phyloP scores from a whole-genome alignment of 2,329 filamentous ascomycete species.

The Chlorencoelia australis region DNA sequence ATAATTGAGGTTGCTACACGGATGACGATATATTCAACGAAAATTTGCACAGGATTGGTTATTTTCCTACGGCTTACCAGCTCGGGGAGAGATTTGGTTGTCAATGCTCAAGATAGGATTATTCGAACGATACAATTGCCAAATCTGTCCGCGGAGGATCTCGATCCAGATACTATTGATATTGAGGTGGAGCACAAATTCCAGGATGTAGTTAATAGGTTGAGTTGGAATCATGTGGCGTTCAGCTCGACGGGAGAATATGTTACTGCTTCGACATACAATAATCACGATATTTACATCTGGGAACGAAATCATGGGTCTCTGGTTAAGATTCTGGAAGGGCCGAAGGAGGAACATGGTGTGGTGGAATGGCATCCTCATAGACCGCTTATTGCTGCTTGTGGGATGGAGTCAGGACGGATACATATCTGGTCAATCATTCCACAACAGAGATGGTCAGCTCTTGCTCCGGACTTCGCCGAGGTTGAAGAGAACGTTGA shows the following conservation, averaged over 20 bases:
- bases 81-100: conserved; percentile 77
- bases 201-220: conserved; percentile 88
- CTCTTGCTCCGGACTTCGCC: conserved; percentile 88
- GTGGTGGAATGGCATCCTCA: conserved; percentile 96
- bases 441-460: conserved; percentile 93
- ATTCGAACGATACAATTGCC: conserved; percentile 89
- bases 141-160: conserved; percentile 55
- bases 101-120: conserved; percentile 90
- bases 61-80: conserved; percentile 76
- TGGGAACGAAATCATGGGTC: conserved; percentile 94
- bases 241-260: conserved; percentile 94
- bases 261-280: conserved; percentile 90
- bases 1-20: conserved; percentile 77
- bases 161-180: conserved; percentile 78
- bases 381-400: conserved; percentile 77
- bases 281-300: conserved; percentile 97
- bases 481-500: conserved; percentile 98
- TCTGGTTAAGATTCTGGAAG: conserved; percentile 92
- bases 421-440: conserved; percentile 96
- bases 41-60: conserved; percentile 78
- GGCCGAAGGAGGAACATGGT: conserved; percentile 90
- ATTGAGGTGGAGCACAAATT: conserved; percentile 95
- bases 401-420: conserved; percentile 82
- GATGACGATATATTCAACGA: conserved; percentile 80
- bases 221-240: conserved; percentile 95